Base-by-base conservation (phyloP, 1,284 basidiomycete genomes). In the Irpex sp. region DNA sequence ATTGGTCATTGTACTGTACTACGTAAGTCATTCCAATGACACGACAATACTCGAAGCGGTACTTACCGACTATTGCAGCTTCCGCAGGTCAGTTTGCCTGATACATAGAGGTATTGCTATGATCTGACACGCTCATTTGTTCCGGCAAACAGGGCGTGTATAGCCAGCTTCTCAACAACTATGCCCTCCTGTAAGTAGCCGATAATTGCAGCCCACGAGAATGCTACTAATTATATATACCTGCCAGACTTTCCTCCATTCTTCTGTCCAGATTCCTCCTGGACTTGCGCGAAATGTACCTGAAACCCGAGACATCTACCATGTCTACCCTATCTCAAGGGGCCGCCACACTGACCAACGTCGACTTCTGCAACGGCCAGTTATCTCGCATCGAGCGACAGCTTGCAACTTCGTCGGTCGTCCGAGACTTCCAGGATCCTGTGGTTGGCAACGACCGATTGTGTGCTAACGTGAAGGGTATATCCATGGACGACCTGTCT, bases 81-180 rank as follows among this genome's bases (percentile, higher is more conserved):
- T 19, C 60, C 59, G 14, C 59, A 60, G 45, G 59, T 60, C 5
- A 23, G 54, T 47, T 7, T 47, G 7, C 3, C 14, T 18, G 9
- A 7, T 12, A 23, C n/a, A 52, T 12, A 9, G 4, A 10, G n/a
- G 2, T n/a, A n/a, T 18, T 10, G 33, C 36, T 19, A 16, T n/a
- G 3, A n/a, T 12, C 42, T 19, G 3, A 45, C 39, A 42, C 18
- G 7, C 19, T 23, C 21, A n/a, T n/a, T 57, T 28, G 19, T n/a
- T 51, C 33, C 23, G 39, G 5, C 28, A 28, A 39, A 56, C 42
- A 60, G 59, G 59, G 59, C 18, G 55, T 57, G 8, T 60, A 60
- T 23, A 60, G 59, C 59, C 54, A 56, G n/a, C 16, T 60, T 8
- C 59, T 60, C 10, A 60, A 60, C 59, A 60, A 60, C 48, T 60